Percentiles rank a stretch among this genome's conserved stretches.
Conservation (phyloP, 371 early-diverging fungal species). For the Mucor racemosus region DNA sequence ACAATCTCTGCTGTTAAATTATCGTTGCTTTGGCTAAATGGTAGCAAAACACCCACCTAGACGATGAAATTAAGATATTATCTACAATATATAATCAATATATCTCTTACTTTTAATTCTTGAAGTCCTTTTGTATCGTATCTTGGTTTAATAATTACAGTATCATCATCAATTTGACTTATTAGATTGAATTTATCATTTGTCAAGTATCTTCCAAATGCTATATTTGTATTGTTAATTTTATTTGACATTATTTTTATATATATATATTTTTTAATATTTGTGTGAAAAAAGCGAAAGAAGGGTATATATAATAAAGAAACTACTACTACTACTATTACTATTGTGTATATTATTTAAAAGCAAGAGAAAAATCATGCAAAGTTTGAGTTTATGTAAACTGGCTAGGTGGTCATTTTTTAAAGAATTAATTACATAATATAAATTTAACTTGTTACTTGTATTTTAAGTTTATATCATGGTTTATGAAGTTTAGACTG, state of each 20-base stretch:
- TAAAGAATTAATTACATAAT: neutral
- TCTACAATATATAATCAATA: no score
- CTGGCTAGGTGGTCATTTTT: neutral
- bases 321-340: no score
- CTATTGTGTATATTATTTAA: neutral
- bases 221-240: constrained; percentile 9
- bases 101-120: constrained; percentile 34
- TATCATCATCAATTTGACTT: constrained; percentile 38
- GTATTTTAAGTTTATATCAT: no score
- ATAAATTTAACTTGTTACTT: no score
- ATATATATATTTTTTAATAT: no score
- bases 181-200: constrained; percentile 31
- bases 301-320: neutral
- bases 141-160: constrained; percentile 34
- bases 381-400: neutral
- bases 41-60: constrained; percentile 45
- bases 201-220: constrained; percentile 32
- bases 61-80: neutral
- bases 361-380: neutral
- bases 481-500: no score
- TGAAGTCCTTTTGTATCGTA: constrained; percentile 33
- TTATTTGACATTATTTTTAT: constrained; percentile 15
- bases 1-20: constrained; percentile 47
- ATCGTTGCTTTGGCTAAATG: constrained; percentile 43
- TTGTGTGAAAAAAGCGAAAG: neutral